Percentiles rank a stretch among this genome's conserved stretches.
These are phyloP conservation scores for Fusarium sp. DNA, from an alignment of 2,329 filamentous ascomycete species.

Conservation along the genomic window DNA sequence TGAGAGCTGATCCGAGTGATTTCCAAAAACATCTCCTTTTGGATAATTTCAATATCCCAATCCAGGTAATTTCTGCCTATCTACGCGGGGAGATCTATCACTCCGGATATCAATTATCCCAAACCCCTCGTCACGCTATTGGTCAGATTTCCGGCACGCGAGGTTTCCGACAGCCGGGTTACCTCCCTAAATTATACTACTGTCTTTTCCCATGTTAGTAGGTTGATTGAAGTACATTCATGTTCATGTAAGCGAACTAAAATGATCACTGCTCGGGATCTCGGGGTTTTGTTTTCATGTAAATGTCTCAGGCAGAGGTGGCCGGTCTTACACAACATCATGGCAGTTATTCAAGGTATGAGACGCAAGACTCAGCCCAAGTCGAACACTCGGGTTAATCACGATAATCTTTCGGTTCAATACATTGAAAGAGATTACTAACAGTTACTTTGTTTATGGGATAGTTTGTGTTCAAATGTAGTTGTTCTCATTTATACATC, in stretches of 20 bases:
- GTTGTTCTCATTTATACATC: neutral
- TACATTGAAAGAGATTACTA: rapidly evolving
- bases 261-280: neutral
- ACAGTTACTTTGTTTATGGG: neutral
- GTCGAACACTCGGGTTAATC: neutral
- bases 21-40: neutral
- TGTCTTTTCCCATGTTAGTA: neutral
- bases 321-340: neutral
- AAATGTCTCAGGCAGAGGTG: neutral
- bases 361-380: neutral
- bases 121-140: neutral
- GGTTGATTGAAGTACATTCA: neutral
- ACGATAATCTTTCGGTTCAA: neutral
- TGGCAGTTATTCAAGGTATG: neutral
- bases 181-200: neutral
- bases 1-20: neutral
- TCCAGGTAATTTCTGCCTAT: neutral
- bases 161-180: neutral
- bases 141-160: constrained; percentile 2
- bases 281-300: neutral
- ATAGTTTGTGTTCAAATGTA: neutral
- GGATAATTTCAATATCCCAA: neutral
- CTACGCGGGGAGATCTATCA: neutral
- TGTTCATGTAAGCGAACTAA: neutral
- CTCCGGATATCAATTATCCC: neutral